Evolutionary conservation across 2,329 filamentous ascomycete species (phyloP).

Genomic region (Colletotrichum aenigma): DNA sequence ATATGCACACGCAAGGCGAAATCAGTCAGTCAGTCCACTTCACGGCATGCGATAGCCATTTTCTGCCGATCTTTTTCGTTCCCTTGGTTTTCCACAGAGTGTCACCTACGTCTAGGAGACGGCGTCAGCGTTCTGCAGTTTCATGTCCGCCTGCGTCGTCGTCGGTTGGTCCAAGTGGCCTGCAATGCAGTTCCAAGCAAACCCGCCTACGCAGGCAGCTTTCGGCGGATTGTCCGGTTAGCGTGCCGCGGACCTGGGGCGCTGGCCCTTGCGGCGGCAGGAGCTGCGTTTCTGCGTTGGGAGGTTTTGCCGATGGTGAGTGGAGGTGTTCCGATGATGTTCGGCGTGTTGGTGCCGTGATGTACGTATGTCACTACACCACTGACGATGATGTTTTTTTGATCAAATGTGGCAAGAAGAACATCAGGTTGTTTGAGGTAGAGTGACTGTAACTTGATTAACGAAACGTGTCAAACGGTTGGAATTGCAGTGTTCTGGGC

Average conservation of each 20-base stretch:
- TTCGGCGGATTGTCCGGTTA: background rate
- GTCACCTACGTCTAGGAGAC: background rate
- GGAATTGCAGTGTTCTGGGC: background rate
- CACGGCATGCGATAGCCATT: background rate
- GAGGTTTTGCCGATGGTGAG: background rate
- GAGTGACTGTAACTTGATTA: background rate
- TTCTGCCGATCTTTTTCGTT: background rate
- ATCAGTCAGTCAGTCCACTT: background rate
- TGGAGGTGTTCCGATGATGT: background rate
- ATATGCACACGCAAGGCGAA: background rate
- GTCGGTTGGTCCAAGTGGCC: background rate
- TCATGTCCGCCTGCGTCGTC: background rate
- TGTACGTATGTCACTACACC: background rate
- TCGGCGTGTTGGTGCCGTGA: background rate
- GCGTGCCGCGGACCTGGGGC: background rate
- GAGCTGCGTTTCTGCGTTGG: background rate
- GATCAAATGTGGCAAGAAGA: fast-evolving
- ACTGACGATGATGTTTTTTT: background rate
- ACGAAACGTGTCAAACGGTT: background rate
- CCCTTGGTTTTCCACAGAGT: background rate
- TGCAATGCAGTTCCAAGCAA: background rate
- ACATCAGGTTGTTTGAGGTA: fast-evolving
- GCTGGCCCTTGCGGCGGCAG: background rate
- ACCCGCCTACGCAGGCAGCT: background rate
- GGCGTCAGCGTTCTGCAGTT: background rate